Evolutionary conservation across 768 basidiomycete species (phyloP).

Genomic region (Amanita subjunquillea): DNA sequence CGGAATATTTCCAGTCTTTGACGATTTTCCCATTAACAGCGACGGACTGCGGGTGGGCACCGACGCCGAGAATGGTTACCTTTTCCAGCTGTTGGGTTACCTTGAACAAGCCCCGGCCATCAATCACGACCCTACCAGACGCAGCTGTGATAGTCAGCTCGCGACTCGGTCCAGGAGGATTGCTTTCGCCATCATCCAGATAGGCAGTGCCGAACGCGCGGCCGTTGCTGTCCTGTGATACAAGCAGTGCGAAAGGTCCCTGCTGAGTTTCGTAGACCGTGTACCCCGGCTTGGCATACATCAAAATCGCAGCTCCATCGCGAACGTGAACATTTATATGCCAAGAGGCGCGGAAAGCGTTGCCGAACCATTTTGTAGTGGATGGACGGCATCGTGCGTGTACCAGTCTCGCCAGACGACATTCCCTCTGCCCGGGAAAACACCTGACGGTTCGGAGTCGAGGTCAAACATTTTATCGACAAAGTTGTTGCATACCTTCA

Average conservation of each 20-base stretch:
- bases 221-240: slow-evolving; percentile 38
- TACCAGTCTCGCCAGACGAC: slow-evolving; percentile 69
- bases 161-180: slow-evolving; percentile 45
- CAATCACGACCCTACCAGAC: slow-evolving; percentile 25
- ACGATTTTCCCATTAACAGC: slow-evolving; percentile 24
- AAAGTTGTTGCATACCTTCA: slow-evolving; percentile 31
- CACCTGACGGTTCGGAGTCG: slow-evolving; percentile 24
- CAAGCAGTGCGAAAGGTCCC: slow-evolving; percentile 52
- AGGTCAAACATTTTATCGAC: not conserved
- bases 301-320: slow-evolving; percentile 53
- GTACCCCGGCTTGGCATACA: slow-evolving; percentile 54
- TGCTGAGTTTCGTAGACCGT: slow-evolving; percentile 57
- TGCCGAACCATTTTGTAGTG: slow-evolving; percentile 27
- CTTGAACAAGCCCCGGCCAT: slow-evolving; percentile 26
- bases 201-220: slow-evolving; percentile 50
- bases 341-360: slow-evolving; percentile 55
- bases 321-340: slow-evolving; percentile 73
- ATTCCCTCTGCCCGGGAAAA: slow-evolving; percentile 52
- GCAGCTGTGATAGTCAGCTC: slow-evolving; percentile 33
- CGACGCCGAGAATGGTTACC: slow-evolving; percentile 50
- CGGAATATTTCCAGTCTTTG: slow-evolving; percentile 28
- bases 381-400: slow-evolving; percentile 46
- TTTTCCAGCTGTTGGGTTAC: slow-evolving; percentile 37
- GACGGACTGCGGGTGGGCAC: slow-evolving; percentile 27
- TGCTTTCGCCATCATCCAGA: slow-evolving; percentile 60